A percentile compares a stretch with the other conserved stretches of the same genome.
These are phyloP conservation scores for Pichia sp. DNA, from an alignment of 1,139 yeast genomes.

Conservation along the genomic window DNA sequence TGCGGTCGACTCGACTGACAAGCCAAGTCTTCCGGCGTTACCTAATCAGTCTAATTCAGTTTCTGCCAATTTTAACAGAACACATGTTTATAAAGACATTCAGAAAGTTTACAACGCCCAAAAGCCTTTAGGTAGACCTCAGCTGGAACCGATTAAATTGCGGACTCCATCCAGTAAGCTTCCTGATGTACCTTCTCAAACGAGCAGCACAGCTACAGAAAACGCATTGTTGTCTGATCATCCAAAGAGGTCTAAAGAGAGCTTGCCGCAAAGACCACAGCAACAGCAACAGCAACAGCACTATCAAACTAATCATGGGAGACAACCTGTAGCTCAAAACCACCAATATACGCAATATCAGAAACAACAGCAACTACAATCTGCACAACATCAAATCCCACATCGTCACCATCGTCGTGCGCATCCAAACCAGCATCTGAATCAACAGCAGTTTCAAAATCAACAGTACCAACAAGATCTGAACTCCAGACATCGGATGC, in stretches of 20 bases:
- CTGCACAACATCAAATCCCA: conserved; percentile 5
- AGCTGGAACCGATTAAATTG: conserved; percentile 6
- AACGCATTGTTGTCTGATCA: background rate
- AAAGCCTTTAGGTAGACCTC: conserved; percentile 9
- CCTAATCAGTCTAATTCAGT: background rate
- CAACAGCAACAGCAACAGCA: conserved; percentile 2
- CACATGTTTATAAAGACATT: conserved; percentile 14
- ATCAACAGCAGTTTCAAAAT: conserved; percentile 5
- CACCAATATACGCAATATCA: conserved; percentile 4
- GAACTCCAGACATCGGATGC: background rate
- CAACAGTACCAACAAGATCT: conserved; percentile 8
- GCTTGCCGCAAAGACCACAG: conserved; percentile 5
- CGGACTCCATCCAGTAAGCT: conserved; percentile 12
- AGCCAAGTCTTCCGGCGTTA: conserved; percentile 1
- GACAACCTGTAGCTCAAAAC: background rate
- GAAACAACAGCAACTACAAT: conserved; percentile 9
- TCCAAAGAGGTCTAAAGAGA: background rate
- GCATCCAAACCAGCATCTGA: background rate
- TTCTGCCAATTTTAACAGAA: conserved; percentile 1
- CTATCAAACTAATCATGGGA: background rate
- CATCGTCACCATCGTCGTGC: conserved; percentile 1
- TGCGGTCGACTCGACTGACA: background rate
- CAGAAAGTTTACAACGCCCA: conserved; percentile 13
- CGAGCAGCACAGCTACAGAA: too few species aligned
- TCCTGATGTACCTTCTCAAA: conserved; percentile 15